These are phyloP conservation scores for Penicillium dipodomyicola DNA, from an alignment of 495 filamentous ascomycete species.

Conservation along the genomic window DNA sequence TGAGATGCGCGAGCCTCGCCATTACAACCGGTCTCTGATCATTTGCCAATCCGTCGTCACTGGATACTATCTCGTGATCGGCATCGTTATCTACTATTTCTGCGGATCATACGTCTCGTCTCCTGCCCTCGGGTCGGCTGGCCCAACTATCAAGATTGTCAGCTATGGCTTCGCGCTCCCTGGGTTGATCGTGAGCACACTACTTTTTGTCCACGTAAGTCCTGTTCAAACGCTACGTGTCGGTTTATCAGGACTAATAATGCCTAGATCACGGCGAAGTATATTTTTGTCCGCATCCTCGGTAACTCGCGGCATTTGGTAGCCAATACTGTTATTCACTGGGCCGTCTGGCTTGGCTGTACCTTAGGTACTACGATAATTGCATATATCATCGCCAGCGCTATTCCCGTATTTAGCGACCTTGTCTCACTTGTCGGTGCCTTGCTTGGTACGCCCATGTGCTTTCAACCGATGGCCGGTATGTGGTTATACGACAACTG, in stretches of 20 bases:
- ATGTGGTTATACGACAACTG: slow-evolving; percentile 51
- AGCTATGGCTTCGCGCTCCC: slow-evolving; percentile 73
- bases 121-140: slow-evolving; percentile 67
- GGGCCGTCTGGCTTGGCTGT: slow-evolving; percentile 57
- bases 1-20: slow-evolving; percentile 68
- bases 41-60: slow-evolving; percentile 44
- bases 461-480: slow-evolving; percentile 44
- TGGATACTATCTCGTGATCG: slow-evolving; percentile 63
- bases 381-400: slow-evolving; percentile 66
- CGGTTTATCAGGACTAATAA: no score
- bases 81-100: slow-evolving; percentile 66
- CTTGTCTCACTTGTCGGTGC: slow-evolving; percentile 60
- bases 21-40: slow-evolving; percentile 57
- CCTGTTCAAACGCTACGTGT: no score
- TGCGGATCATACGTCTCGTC: slow-evolving; percentile 63
- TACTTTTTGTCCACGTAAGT: slow-evolving; percentile 31
- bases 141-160: slow-evolving; percentile 59
- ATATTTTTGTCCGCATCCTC: slow-evolving; percentile 60
- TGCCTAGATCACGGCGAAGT: slow-evolving; percentile 44
- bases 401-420: slow-evolving; percentile 66
- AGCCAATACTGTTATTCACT: slow-evolving; percentile 55
- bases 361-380: slow-evolving; percentile 53
- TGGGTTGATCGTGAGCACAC: slow-evolving; percentile 36
- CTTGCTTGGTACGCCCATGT: slow-evolving; percentile 51
- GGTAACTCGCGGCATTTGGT: slow-evolving; percentile 51